Base-by-base conservation (phyloP, 306 rosid species). In the Abrus pulchellus region DNA sequence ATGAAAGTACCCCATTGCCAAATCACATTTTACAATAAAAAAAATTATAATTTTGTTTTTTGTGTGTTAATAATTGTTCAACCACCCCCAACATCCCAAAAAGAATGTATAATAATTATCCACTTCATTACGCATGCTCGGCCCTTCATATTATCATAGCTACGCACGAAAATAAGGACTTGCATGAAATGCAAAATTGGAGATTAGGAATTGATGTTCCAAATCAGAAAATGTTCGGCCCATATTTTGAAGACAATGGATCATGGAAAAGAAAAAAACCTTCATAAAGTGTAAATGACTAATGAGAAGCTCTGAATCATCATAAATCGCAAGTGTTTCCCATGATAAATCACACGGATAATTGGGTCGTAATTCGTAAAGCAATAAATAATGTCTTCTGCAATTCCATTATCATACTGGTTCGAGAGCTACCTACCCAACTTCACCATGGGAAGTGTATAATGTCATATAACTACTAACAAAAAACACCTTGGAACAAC, bases 401-500 rank as follows among this genome's bases (percentile, higher is more conserved):
- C 79, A 44, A 44, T 45, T 45, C 70, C 47, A 33, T 27, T 45
- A 33, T 48, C 61, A 75, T 14, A 9, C 2, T 66, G 49, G 48
- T 70, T 48, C 34, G 5, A 27, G 44, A 74, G 68, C 68, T 11
- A 44, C 44, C 12, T 20, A 27, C 13, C 0, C 20, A 20, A 69
- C 12, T 50, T 8, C 62, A 60, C 43, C n/a, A 5, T 45, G 9
- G 5, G 34, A 8, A 49, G 52, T 49, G 40, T 5, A 55, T 55
- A 66, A 50, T 28, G 9, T 49, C 30, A 54, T 70, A 30, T 59
- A 61, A 80, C 60, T 66, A 49, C 27, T 9, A 53, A 47, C 3
- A 63, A 36, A 77, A 70, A 78, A 84, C 75, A 77, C 27, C 11
- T 43, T 62, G 78, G 75, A 80, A 20, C 20, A 36, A 34, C 67